A percentile compares a stretch with the other conserved stretches of the same genome.
These are phyloP conservation scores for Apostasia ramifera DNA, from an alignment of 106 monocot species.

Conservation along the genomic window DNA sequence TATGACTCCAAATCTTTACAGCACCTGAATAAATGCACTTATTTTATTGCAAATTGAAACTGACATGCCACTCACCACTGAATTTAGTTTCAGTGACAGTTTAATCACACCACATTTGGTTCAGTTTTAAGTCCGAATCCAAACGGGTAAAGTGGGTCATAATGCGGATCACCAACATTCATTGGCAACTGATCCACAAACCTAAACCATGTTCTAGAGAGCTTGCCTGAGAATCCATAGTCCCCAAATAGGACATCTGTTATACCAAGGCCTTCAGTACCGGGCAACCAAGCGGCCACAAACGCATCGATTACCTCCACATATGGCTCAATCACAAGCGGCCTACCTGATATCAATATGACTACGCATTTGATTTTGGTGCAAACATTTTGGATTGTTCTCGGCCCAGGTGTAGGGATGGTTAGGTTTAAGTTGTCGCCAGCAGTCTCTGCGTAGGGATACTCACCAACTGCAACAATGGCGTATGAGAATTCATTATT, in stretches of 20 bases:
- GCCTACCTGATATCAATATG: constrained; percentile 38
- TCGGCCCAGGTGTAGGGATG: constrained; percentile 30
- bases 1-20: too few species aligned
- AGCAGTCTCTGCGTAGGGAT: constrained; percentile 40
- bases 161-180: constrained; percentile 39
- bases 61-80: too few species aligned
- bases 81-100: too few species aligned
- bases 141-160: constrained; percentile 44
- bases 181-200: constrained; percentile 50
- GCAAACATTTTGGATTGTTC: constrained; percentile 37
- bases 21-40: too few species aligned
- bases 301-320: constrained; percentile 37
- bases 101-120: not conserved
- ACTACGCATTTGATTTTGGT: constrained; percentile 27
- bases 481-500: constrained; percentile 38
- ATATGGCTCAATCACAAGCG: constrained; percentile 44
- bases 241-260: constrained; percentile 53
- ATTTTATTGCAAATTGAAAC: too few species aligned
- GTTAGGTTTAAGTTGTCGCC: constrained; percentile 55
- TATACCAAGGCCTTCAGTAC: constrained; percentile 42
- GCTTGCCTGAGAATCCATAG: constrained; percentile 45
- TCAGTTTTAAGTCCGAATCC: constrained; percentile 42
- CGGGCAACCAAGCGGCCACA: constrained; percentile 55
- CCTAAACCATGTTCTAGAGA: constrained; percentile 48
- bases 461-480: constrained; percentile 45